Conservation (phyloP, 306 rosid genomes). For the Cicer bijugum region DNA sequence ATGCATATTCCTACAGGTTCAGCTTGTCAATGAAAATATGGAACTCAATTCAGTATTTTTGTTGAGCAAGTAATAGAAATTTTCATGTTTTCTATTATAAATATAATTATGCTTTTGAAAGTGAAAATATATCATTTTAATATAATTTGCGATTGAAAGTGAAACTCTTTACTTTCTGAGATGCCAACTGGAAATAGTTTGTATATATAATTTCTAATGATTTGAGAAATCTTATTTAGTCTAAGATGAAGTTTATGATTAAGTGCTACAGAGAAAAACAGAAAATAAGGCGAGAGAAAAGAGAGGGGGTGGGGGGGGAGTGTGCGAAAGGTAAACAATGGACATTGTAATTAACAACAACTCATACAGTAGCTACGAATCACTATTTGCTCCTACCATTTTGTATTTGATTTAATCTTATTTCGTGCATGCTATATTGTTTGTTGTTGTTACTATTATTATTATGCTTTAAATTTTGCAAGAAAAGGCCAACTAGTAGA, state of each 20-base stretch:
- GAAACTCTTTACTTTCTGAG: background rate
- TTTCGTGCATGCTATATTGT: background rate
- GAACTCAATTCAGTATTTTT: background rate
- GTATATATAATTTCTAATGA: background rate
- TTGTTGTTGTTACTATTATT: background rate
- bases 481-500: background rate
- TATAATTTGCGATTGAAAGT: background rate
- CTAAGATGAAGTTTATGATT: background rate
- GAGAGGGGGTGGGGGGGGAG: too few species aligned
- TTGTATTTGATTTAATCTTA: constrained; percentile 2
- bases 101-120: background rate
- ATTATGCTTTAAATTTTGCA: background rate
- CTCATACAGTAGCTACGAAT: background rate
- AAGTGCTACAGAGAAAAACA: too few species aligned
- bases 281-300: too few species aligned
- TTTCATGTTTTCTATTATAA: background rate
- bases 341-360: background rate
- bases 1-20: constrained; percentile 15
- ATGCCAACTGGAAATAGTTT: background rate
- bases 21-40: background rate
- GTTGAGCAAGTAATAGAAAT: background rate
- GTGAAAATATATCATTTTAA: background rate
- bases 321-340: background rate
- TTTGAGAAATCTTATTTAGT: background rate
- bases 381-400: background rate